Conservation (phyloP, 768 basidiomycete species). For the Calocera viscosa region DNA sequence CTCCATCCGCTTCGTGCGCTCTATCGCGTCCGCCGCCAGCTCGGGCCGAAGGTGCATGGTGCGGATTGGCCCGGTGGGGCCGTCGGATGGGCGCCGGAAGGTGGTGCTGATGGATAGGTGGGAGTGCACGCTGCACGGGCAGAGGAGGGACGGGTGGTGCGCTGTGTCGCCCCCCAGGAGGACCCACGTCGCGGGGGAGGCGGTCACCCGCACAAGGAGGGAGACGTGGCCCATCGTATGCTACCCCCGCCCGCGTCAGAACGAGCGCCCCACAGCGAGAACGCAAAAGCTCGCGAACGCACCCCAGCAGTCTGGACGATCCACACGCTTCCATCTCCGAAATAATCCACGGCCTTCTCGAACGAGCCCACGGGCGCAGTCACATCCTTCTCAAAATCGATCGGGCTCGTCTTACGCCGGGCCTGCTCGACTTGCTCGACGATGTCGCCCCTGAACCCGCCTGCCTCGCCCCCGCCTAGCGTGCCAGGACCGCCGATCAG, state of each 20-base stretch:
- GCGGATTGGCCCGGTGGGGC: too few relatives aligned
- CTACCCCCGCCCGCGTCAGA: neutral
- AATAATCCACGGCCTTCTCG: neutral
- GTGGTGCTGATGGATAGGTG: neutral
- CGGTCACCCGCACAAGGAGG: neutral
- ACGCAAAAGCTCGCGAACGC: neutral
- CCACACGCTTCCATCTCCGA: neutral
- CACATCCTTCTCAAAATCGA: neutral
- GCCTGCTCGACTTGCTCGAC: neutral
- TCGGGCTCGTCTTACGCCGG: neutral
- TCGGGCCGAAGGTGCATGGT: neutral
- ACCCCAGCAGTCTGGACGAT: neutral
- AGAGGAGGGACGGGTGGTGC: neutral
- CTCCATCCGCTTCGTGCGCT: neutral
- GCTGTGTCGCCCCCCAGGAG: neutral
- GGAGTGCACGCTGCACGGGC: neutral
- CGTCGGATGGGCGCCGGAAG: neutral
- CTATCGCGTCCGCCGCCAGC: neutral
- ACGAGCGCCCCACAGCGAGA: neutral
- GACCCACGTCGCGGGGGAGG: neutral
- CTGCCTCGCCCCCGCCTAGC: neutral
- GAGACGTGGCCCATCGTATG: neutral
- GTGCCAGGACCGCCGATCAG: slow-evolving; percentile 11
- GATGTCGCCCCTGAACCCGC: neutral
- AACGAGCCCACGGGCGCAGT: neutral